phyloP scores from a whole-genome alignment of 306 rosid genomes.

The Begonia masoniana region DNA sequence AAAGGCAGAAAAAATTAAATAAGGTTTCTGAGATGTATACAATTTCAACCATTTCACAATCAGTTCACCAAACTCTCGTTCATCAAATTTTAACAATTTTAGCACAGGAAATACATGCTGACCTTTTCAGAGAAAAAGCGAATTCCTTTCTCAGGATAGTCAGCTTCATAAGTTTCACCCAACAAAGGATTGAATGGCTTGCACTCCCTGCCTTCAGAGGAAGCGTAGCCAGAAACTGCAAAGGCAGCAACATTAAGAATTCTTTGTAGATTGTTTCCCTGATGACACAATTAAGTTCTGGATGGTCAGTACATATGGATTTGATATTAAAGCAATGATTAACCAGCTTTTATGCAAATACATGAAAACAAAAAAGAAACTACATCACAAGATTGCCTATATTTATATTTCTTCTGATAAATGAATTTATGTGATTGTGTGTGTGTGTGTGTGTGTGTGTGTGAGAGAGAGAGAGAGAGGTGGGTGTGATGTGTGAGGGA shows the following conservation, averaged over 20 bases:
- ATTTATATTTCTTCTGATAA: no score
- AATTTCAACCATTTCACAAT: no score
- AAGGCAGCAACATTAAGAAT: slow-evolving; percentile 84
- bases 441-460: background rate
- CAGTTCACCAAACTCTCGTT: no score
- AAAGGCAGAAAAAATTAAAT: no score
- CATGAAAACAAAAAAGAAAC: no score
- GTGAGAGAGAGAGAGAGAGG: background rate
- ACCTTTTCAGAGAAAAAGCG: slow-evolving; percentile 99
- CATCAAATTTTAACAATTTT: no score
- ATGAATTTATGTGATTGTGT: background rate
- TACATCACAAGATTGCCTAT: no score
- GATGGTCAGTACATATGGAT: background rate
- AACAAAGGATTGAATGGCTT: slow-evolving; percentile 96
- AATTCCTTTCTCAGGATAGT: slow-evolving; percentile 81
- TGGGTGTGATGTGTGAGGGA: no score
- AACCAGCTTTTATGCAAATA: no score
- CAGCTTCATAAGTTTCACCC: slow-evolving; percentile 98
- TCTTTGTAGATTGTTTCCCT: slow-evolving; percentile 87
- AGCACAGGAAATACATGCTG: background rate
- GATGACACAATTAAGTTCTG: slow-evolving; percentile 15
- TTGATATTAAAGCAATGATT: background rate
- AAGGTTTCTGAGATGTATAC: no score
- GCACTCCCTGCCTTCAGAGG: slow-evolving; percentile 91
- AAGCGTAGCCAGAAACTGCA: slow-evolving; percentile 96